phyloP scores from a whole-genome alignment of 768 basidiomycete genomes.

The Rhodotorula diobovata region DNA sequence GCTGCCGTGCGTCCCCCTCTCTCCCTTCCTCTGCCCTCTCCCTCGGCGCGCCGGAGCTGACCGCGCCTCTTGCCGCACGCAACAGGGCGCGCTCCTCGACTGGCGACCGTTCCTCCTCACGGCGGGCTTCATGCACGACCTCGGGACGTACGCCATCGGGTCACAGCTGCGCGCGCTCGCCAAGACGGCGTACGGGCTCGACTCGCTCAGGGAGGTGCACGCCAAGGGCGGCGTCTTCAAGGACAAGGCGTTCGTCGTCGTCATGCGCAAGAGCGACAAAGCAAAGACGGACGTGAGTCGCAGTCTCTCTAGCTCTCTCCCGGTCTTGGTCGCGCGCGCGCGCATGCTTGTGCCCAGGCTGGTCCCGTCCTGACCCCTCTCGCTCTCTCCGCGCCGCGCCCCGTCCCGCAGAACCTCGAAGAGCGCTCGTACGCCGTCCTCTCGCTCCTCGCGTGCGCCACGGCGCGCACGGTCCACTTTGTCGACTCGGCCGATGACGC shows the following conservation, averaged over 20 bases:
- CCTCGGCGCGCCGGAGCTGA: background rate
- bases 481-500: slow-evolving; percentile 55
- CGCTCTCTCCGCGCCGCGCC: background rate
- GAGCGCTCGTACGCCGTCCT: slow-evolving; percentile 36
- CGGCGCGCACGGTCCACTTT: slow-evolving; percentile 66
- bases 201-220: slow-evolving; percentile 47
- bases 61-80: slow-evolving; percentile 20
- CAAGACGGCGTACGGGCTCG: slow-evolving; percentile 54
- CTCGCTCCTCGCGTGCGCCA: slow-evolving; percentile 71
- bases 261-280: slow-evolving; percentile 46
- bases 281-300: slow-evolving; percentile 32
- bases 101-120: slow-evolving; percentile 64
- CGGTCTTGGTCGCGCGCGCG: background rate
- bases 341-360: no score
- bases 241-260: slow-evolving; percentile 46
- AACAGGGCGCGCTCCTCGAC: slow-evolving; percentile 47
- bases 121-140: slow-evolving; percentile 53
- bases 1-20: slow-evolving; percentile 52
- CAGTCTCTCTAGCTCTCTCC: slow-evolving; percentile 13
- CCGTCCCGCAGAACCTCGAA: background rate
- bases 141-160: slow-evolving; percentile 38
- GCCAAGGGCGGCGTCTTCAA: slow-evolving; percentile 53
- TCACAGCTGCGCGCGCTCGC: slow-evolving; percentile 46
- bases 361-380: background rate
- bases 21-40: background rate